Evolutionary conservation across 106 monocot genomes (phyloP), one percentile per base, ranked within the genome.

Genomic region (Ottelia alismoides): DNA sequence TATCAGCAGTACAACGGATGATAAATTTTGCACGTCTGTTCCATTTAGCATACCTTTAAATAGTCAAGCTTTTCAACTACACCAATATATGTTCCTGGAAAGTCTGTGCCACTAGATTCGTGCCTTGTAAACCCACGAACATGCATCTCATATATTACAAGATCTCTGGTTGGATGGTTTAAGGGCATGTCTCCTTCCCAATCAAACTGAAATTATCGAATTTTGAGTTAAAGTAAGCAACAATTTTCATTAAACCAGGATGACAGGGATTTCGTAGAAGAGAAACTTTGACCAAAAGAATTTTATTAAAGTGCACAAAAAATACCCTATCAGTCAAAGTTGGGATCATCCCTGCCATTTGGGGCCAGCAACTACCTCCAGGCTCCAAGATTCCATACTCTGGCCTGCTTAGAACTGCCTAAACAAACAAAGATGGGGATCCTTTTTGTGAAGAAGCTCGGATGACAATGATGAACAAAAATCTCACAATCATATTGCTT

Each of bases 131-230:
- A 93, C 7, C 93, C 93, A 30, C 87, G 76, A 9, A 93, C 53
- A 72, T 93, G 93, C 87, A 93, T 93, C 69, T 93, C 87, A 70
- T 87, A 93, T 45, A 93, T 76, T 44, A 93, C 65, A 23, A 87
- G 77, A 45, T 87, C 87, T 47, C 60, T 80, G 45, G 87, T 83
- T 53, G 63, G 78, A 58, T 65, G 56, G 1, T 28, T 26, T 20
- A 93, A 49, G 51, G 77, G 93, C 46, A 83, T 48, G 55, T 93
- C 93, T 63, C 93, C 87, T 59, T 93, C 77, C 92, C 92, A 93
- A 51, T 93, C 87, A 81, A 93, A 93, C 92, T 93, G 70, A 58
- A 52, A 52, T 25, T 17, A 52, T 24, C 23, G 4, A 52, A 16
- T 23, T 12, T 52, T 51, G 5, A 60, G 30, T 28, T 55, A 20